These are phyloP conservation scores for Fusarium poae DNA, from an alignment of 2,329 filamentous ascomycete species.

Conservation along the genomic window DNA sequence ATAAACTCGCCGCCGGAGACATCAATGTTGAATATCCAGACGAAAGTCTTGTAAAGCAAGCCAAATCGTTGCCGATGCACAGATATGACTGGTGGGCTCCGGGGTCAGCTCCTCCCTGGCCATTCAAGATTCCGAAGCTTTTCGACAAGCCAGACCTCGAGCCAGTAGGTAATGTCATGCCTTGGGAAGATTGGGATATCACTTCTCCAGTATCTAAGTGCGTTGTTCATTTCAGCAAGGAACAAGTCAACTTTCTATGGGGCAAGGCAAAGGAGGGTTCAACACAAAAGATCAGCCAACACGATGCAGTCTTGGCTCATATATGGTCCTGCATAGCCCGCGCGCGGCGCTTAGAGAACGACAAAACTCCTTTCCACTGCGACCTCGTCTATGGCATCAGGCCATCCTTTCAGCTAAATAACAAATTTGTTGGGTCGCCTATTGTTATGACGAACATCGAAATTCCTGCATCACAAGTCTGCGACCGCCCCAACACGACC, in stretches of 20 bases:
- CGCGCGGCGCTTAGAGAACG: slow-evolving; percentile 25
- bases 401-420: slow-evolving; percentile 21
- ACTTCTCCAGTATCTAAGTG: slow-evolving; percentile 39
- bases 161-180: slow-evolving; percentile 37
- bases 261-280: not conserved
- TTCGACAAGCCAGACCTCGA: slow-evolving; percentile 19
- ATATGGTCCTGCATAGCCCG: slow-evolving; percentile 48
- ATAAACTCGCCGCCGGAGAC: slow-evolving; percentile 32
- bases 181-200: slow-evolving; percentile 47
- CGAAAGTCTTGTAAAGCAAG: slow-evolving; percentile 6
- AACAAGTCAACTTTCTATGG: slow-evolving; percentile 33
- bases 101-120: slow-evolving; percentile 27
- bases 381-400: slow-evolving; percentile 43
- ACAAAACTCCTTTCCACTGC: slow-evolving; percentile 35
- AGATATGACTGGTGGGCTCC: slow-evolving; percentile 48
- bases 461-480: slow-evolving; percentile 20
- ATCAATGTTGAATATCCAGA: slow-evolving; percentile 35
- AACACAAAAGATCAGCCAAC: slow-evolving; percentile 31
- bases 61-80: slow-evolving; percentile 36
- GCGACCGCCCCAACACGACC: not conserved
- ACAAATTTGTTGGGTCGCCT: slow-evolving; percentile 42
- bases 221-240: slow-evolving; percentile 36
- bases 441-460: slow-evolving; percentile 45
- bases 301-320: slow-evolving; percentile 46
- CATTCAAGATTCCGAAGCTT: not conserved